These are phyloP conservation scores for Aspergillus phoenicis DNA, from an alignment of 2,329 filamentous ascomycete species.

Conservation along the genomic window DNA sequence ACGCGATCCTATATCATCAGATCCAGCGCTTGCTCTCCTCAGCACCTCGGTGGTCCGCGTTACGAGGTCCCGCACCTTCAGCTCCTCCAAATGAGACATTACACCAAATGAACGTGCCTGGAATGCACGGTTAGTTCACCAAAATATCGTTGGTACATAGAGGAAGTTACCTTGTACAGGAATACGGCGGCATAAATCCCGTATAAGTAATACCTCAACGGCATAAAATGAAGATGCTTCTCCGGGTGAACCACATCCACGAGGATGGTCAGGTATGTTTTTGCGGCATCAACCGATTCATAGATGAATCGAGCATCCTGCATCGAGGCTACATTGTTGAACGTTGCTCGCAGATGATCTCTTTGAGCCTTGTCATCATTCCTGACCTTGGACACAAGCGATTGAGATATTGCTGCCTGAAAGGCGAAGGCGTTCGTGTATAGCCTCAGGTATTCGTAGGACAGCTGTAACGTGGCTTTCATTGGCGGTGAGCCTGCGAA, in stretches of 20 bases:
- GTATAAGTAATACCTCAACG: conserved; percentile 64
- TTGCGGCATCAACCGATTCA: conserved; percentile 66
- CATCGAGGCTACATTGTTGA: conserved; percentile 59
- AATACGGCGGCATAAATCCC: conserved; percentile 67
- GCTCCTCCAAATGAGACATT: conserved; percentile 57
- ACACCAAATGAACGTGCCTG: conserved; percentile 62
- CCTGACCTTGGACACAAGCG: conserved; percentile 44
- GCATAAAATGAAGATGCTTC: conserved; percentile 64
- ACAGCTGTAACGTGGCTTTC: conserved; percentile 68
- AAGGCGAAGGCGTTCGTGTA: conserved; percentile 78
- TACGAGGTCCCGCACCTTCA: conserved; percentile 60
- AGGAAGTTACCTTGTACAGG: conserved; percentile 58
- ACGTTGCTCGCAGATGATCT: conserved; percentile 48
- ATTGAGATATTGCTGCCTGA: conserved; percentile 66
- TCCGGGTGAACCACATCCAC: conserved; percentile 63
- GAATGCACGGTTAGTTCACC: neutral
- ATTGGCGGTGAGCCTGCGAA: conserved; percentile 62
- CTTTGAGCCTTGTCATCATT: conserved; percentile 38
- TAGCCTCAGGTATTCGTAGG: conserved; percentile 71
- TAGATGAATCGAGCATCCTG: conserved; percentile 69
- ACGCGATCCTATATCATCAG: conserved; percentile 62
- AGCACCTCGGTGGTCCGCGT: conserved; percentile 62
- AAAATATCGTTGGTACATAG: neutral
- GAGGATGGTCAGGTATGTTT: conserved; percentile 62
- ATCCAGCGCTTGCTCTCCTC: conserved; percentile 59